These are phyloP conservation scores for Lepidium campestre DNA, from an alignment of 441 rosid genomes.

Conservation along the genomic window DNA sequence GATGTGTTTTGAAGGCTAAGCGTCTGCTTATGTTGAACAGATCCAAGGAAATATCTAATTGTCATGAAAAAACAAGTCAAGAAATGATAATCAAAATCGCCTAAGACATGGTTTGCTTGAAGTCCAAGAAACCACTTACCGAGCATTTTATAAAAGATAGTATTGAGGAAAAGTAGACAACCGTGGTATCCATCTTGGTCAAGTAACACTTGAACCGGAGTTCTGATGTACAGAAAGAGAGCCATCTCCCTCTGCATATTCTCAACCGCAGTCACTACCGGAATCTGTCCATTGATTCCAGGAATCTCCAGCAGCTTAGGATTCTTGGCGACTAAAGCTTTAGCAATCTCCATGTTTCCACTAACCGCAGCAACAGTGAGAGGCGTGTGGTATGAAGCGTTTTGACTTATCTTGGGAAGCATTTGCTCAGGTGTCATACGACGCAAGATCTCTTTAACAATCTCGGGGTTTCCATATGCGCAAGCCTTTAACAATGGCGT, in stretches of 20 bases:
- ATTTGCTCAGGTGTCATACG: conserved; percentile 24
- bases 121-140: conserved; percentile 5
- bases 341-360: conserved; percentile 37
- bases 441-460: conserved; percentile 15
- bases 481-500: conserved; percentile 26
- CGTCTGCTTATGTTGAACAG: not conserved
- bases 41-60: conserved; percentile 20
- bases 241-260: conserved; percentile 33
- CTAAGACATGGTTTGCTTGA: not conserved
- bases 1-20: conserved; percentile 19
- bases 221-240: conserved; percentile 34
- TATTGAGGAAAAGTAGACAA: conserved; percentile 18
- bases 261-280: conserved; percentile 33
- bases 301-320: conserved; percentile 23
- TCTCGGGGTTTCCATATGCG: conserved; percentile 20
- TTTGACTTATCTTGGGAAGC: conserved; percentile 14
- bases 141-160: conserved; percentile 20
- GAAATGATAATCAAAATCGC: not conserved
- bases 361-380: conserved; percentile 33
- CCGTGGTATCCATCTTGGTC: conserved; percentile 24
- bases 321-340: conserved; percentile 27
- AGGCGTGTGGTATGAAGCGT: conserved; percentile 28
- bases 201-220: conserved; percentile 27
- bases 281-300: conserved; percentile 19
- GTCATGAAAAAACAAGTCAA: not conserved